Evolutionary conservation across 2,329 filamentous ascomycete species (phyloP), one percentile per base, ranked within the genome.

Genomic region (Calonectria multiphialidica): DNA sequence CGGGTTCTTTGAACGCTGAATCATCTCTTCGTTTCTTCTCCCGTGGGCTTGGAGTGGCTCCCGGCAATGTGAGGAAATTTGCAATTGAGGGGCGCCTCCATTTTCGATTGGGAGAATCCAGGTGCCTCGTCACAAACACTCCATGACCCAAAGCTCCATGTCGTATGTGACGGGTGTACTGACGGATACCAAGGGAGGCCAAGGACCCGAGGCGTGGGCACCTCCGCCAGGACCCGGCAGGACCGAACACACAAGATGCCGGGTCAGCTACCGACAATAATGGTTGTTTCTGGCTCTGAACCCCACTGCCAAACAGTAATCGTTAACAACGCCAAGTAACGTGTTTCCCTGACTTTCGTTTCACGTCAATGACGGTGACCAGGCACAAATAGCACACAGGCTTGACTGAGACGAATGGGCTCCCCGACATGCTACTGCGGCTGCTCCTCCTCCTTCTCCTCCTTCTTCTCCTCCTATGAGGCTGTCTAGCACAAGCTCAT

Each of bases 1-100:
- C 73, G 57, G 57, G 66, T 72, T 71, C 62, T 57, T 66, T 66
- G 66, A 71, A 63, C 57, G 49, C 30, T 53, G 57, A 59, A 68
- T 64, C 63, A 55, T 44, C 55, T 35, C 12, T 25, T 74, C 53
- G 30, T 71, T 74, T 70, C 65, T 70, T 70, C 68, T 72, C 65
- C 57, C 15, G 61, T 30, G 44, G 42, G 61, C 57, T 64, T 35
- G 47, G 23, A 45, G 45, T 66, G 63, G 68, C 55, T 44, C 50
- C 44, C 33, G 67, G 62, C 13, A 45, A 70, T 63, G 70, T 63
- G 40, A 64, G 71, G 42, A 61, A 67, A 67, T 66, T 61, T 63
- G 69, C 72, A 57, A 72, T 68, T 42, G 69, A 65, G 30, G 64
- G 68, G 70, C 49, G 21, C 49, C n/a, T 47, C 59, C 21, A 44